phyloP scores from a whole-genome alignment of 768 basidiomycete species.

The Rhodocollybia butyracea region DNA sequence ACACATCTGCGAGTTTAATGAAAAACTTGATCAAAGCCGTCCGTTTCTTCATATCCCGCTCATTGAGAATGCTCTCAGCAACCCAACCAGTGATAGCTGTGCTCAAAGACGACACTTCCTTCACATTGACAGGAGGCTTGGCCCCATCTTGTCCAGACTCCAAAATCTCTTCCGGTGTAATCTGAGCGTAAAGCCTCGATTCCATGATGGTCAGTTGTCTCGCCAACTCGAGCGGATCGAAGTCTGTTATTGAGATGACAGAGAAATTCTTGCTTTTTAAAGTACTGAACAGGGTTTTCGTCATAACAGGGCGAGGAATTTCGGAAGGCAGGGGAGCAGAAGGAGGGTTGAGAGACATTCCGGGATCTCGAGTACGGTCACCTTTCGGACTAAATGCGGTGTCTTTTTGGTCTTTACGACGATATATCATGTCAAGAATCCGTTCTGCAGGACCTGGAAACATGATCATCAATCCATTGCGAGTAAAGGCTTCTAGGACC shows the following conservation, averaged over 20 bases:
- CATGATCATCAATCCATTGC: slow-evolving; percentile 54
- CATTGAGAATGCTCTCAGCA: slow-evolving; percentile 88
- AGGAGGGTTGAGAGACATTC: slow-evolving; percentile 69
- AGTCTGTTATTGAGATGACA: slow-evolving; percentile 76
- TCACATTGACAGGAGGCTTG: slow-evolving; percentile 65
- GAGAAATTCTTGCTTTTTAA: slow-evolving; percentile 65
- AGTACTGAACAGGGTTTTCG: slow-evolving; percentile 66
- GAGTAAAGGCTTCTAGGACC: slow-evolving; percentile 56
- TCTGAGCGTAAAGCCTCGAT: slow-evolving; percentile 79
- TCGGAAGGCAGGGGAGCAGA: slow-evolving; percentile 48
- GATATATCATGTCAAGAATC: slow-evolving; percentile 63
- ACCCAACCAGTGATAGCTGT: slow-evolving; percentile 96
- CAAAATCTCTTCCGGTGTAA: slow-evolving; percentile 85
- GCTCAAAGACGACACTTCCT: slow-evolving; percentile 82
- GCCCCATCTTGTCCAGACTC: slow-evolving; percentile 75
- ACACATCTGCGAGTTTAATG: slow-evolving; percentile 88
- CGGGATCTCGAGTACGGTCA: slow-evolving; percentile 70
- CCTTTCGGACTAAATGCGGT: slow-evolving; percentile 51
- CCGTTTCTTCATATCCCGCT: slow-evolving; percentile 85
- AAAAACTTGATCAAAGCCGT: slow-evolving; percentile 82
- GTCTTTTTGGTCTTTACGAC: slow-evolving; percentile 49
- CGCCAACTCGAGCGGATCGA: slow-evolving; percentile 89
- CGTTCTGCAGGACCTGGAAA: slow-evolving; percentile 72
- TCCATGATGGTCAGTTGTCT: slow-evolving; percentile 96
- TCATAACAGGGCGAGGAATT: slow-evolving; percentile 85